Evolutionary conservation across 176 grass and related monocot species (phyloP), one percentile per base, ranked within the genome.

Genomic region (Tuctoria greenei): DNA sequence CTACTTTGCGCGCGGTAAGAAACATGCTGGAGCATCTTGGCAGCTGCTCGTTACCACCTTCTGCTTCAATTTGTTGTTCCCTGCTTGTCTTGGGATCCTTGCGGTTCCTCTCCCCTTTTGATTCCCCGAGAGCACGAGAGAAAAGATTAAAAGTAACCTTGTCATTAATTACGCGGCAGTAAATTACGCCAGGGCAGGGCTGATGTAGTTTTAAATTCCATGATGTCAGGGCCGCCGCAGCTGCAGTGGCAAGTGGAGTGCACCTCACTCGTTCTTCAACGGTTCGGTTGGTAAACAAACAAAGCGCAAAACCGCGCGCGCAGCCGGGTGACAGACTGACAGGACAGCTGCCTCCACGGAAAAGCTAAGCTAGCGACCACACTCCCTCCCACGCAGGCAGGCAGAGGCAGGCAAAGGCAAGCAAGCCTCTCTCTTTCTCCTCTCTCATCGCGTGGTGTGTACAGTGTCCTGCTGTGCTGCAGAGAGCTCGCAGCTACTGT

Each of bases 201-300:
- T 4, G 28, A n/a, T 47, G 55, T 12, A 36, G 43, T 49, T 79
- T 67, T 74, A 81, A 69, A 21, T 69, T 31, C 18, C 43, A 37
- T 17, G 20, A 27, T 81, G 45, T 86, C 78, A 71, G 84, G 54
- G 43, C 23, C 16, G 21, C 21, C 16, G 21, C 21, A n/a, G 12
- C 82, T 18, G 51, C 51, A 24, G 21, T 55, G 50, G 36, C 71
- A 13, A 38, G 58, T 76, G 42, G 5, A 75, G 54, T 17, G 40
- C 40, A 75, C 71, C 56, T 84, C 66, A 12, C 73, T 86, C 63
- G 64, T 71, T 81, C n/a, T 86, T 86, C 84, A 76, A 86, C 84
- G 84, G 84, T 81, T 76, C n/a, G n/a, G n/a, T n/a, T n/a, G 71
- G 71, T 86, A n/a, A 31, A 3, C 3, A 75, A 75, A 69, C 64